These are phyloP conservation scores for Tephrocybe sp. DNA, from an alignment of 768 basidiomycete species.

Conservation along the genomic window DNA sequence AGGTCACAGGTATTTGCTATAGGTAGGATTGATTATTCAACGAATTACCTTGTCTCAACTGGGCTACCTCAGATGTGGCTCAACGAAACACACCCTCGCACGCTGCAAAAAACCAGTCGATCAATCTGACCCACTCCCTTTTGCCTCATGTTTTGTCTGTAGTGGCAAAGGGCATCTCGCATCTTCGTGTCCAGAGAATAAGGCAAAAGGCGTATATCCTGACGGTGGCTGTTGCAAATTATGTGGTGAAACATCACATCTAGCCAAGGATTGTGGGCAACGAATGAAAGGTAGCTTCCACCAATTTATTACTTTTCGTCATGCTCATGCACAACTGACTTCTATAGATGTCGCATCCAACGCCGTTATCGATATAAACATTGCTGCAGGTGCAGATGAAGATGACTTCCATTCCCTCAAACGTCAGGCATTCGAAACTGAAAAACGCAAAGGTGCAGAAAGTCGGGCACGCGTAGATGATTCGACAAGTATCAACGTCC, in stretches of 20 bases:
- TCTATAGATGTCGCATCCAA: conserved; percentile 31
- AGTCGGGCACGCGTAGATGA: conserved; percentile 39
- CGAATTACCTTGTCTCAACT: neutral
- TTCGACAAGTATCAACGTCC: conserved; percentile 35
- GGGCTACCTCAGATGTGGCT: conserved; percentile 60
- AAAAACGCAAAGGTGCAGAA: conserved; percentile 50
- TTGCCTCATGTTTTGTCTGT: conserved; percentile 92
- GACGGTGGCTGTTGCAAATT: conserved; percentile 90
- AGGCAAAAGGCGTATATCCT: conserved; percentile 79
- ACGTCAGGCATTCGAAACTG: conserved; percentile 57
- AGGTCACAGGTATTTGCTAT: conserved; percentile 62
- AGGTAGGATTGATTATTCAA: conserved; percentile 42
- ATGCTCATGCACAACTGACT: neutral
- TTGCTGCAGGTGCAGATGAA: conserved; percentile 80
- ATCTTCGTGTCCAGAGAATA: conserved; percentile 78
- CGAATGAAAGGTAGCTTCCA: conserved; percentile 49
- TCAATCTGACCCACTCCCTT: conserved; percentile 69
- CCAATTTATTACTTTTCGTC: conserved; percentile 6
- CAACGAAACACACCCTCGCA: conserved; percentile 73
- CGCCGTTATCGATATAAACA: conserved; percentile 41
- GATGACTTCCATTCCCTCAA: conserved; percentile 90
- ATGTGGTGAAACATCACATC: conserved; percentile 80
- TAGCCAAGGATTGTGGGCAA: conserved; percentile 79
- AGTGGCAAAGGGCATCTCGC: conserved; percentile 81
- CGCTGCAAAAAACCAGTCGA: conserved; percentile 67